These are phyloP conservation scores for Solanum chacoense DNA, from an alignment of 305 asterid species.

Conservation along the genomic window DNA sequence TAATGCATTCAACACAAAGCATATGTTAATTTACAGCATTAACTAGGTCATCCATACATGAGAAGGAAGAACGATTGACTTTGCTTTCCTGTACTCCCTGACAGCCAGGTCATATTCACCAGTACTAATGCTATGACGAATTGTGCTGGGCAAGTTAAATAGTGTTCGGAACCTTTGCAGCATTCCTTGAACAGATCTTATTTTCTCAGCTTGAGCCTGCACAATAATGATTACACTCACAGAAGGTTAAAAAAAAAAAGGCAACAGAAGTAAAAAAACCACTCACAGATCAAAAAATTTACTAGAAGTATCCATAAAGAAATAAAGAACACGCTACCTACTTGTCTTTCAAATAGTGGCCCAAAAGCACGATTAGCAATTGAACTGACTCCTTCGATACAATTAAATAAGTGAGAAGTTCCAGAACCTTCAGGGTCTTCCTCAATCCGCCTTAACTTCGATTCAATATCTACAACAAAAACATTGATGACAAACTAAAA, in stretches of 20 bases:
- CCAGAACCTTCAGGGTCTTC: slow-evolving; percentile 99
- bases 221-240: slow-evolving; percentile 7
- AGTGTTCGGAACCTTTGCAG: slow-evolving; percentile 99
- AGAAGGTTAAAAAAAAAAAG: neutral
- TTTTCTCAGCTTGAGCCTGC: slow-evolving; percentile 96
- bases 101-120: slow-evolving; percentile 99
- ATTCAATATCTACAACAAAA: slow-evolving; percentile 70
- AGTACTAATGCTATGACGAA: slow-evolving; percentile 85
- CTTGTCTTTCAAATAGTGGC: slow-evolving; percentile 98
- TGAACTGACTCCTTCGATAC: slow-evolving; percentile 80
- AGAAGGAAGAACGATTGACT: slow-evolving; percentile 96
- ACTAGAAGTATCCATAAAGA: neutral
- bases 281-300: neutral
- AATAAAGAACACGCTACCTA: slow-evolving; percentile 25
- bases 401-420: slow-evolving; percentile 61
- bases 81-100: slow-evolving; percentile 97
- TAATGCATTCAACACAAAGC: neutral
- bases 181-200: slow-evolving; percentile 99
- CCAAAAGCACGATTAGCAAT: slow-evolving; percentile 91
- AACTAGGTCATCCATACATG: slow-evolving; percentile 44
- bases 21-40: neutral
- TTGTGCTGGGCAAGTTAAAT: slow-evolving; percentile 94
- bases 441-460: slow-evolving; percentile 89
- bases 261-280: neutral
- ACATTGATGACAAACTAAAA: slow-evolving; percentile 4